Conservation (phyloP, 805 yeast species). For the Myxozyma melibiosi region DNA sequence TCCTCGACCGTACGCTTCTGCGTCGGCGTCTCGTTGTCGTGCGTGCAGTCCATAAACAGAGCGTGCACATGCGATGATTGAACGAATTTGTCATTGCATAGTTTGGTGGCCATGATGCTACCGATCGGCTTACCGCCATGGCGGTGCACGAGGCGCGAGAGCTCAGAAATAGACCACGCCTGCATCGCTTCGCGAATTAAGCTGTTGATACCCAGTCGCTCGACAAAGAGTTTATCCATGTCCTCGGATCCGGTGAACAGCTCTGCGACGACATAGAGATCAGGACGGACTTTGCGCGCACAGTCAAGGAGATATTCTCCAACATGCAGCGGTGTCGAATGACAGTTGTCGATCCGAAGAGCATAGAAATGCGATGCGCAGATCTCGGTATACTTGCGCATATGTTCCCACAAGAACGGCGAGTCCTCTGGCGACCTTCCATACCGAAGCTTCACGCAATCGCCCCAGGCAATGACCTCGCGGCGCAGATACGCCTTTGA, state of each 20-base stretch:
- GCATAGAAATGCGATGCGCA: slow-evolving; percentile 82
- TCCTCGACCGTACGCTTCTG: slow-evolving; percentile 93
- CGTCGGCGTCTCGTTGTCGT: slow-evolving; percentile 86
- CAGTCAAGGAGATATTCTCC: slow-evolving; percentile 86
- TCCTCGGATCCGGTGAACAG: slow-evolving; percentile 90
- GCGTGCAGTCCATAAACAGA: slow-evolving; percentile 95
- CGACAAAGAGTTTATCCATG: slow-evolving; percentile 87
- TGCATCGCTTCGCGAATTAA: slow-evolving; percentile 97
- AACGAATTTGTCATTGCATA: slow-evolving; percentile 49
- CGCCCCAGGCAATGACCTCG: slow-evolving; percentile 97
- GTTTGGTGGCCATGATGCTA: slow-evolving; percentile 57
- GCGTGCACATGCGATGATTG: slow-evolving; percentile 85
- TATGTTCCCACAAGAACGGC: slow-evolving; percentile 85
- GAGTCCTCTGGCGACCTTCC: slow-evolving; percentile 79
- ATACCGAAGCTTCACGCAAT: slow-evolving; percentile 89
- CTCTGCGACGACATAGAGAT: slow-evolving; percentile 91
- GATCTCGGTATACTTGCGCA: slow-evolving; percentile 71
- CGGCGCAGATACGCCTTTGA: slow-evolving; percentile 84
- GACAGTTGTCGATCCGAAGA: slow-evolving; percentile 92
- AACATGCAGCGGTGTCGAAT: slow-evolving; percentile 93
- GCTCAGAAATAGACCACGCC: slow-evolving; percentile 84
- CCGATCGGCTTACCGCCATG: slow-evolving; percentile 98
- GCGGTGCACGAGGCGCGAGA: slow-evolving; percentile 81
- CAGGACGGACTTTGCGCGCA: slow-evolving; percentile 82
- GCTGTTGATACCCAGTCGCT: slow-evolving; percentile 84